Conservation (phyloP, 805 yeast species). For the Sungouiella blattae region DNA sequence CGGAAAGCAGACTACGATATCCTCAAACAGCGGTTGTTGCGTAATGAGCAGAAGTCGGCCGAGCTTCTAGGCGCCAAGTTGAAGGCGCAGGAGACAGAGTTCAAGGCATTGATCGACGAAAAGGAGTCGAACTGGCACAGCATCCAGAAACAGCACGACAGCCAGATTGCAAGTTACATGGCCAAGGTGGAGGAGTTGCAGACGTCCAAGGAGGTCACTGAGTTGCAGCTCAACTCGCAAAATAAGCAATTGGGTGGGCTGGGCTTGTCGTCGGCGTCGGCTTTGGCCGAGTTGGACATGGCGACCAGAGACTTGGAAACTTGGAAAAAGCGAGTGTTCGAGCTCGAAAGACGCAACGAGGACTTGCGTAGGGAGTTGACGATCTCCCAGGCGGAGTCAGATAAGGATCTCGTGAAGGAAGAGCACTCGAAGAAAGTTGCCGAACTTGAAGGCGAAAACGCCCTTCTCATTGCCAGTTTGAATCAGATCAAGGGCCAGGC, state of each 20-base stretch:
- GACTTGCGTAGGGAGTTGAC: slow-evolving; percentile 66
- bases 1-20: slow-evolving; percentile 76
- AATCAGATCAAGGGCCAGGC: slow-evolving; percentile 44
- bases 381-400: slow-evolving; percentile 45
- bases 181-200: slow-evolving; percentile 61
- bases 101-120: slow-evolving; percentile 66
- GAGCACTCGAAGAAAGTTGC: slow-evolving; percentile 43
- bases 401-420: slow-evolving; percentile 38
- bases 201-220: slow-evolving; percentile 61
- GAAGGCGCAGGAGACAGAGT: slow-evolving; percentile 70
- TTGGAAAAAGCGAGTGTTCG: slow-evolving; percentile 62
- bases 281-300: slow-evolving; percentile 55
- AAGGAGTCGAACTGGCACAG: slow-evolving; percentile 66
- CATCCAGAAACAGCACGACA: slow-evolving; percentile 49
- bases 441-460: slow-evolving; percentile 68
- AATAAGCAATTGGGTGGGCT: slow-evolving; percentile 39
- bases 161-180: slow-evolving; percentile 50
- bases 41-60: slow-evolving; percentile 59
- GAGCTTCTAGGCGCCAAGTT: slow-evolving; percentile 52
- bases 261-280: slow-evolving; percentile 26
- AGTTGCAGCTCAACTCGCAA: slow-evolving; percentile 51
- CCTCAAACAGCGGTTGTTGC: slow-evolving; percentile 57
- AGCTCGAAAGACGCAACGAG: slow-evolving; percentile 75
- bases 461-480: slow-evolving; percentile 53
- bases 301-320: slow-evolving; percentile 73